These are phyloP conservation scores for Myxozyma geophila DNA, from an alignment of 805 yeast species.

Conservation along the genomic window DNA sequence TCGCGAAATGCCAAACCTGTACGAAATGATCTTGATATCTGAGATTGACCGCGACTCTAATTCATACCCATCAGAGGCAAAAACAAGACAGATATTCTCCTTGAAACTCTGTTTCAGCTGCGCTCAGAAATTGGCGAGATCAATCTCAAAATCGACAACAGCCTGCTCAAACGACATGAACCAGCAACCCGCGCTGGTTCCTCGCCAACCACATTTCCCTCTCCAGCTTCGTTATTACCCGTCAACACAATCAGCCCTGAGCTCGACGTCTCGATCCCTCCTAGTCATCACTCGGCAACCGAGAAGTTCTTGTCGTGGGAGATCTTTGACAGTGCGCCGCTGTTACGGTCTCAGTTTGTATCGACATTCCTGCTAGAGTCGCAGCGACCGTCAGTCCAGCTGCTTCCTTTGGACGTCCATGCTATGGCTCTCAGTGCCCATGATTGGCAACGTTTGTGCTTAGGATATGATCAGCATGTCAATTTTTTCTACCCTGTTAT, in stretches of 20 bases:
- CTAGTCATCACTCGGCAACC: neutral
- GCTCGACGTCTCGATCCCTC: conserved; percentile 1
- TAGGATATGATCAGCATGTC: neutral
- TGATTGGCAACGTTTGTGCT: neutral
- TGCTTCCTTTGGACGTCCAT: neutral
- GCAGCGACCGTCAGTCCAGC: neutral
- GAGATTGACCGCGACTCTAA: neutral
- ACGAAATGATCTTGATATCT: neutral
- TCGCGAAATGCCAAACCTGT: conserved; percentile 2
- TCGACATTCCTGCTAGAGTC: neutral
- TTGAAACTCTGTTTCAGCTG: neutral
- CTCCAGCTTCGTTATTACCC: neutral
- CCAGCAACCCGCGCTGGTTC: neutral
- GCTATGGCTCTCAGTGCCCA: neutral
- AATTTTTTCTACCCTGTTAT: neutral
- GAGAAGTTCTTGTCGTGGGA: conserved; percentile 4
- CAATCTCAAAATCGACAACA: neutral
- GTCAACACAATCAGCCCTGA: neutral
- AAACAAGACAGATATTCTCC: neutral
- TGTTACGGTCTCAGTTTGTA: neutral
- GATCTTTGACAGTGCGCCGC: neutral
- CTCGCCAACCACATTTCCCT: neutral
- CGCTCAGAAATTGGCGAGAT: neutral
- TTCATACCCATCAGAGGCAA: neutral
- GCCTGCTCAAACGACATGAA: neutral